phyloP scores from a whole-genome alignment of 306 rosid species.

The Inga oerstediana region DNA sequence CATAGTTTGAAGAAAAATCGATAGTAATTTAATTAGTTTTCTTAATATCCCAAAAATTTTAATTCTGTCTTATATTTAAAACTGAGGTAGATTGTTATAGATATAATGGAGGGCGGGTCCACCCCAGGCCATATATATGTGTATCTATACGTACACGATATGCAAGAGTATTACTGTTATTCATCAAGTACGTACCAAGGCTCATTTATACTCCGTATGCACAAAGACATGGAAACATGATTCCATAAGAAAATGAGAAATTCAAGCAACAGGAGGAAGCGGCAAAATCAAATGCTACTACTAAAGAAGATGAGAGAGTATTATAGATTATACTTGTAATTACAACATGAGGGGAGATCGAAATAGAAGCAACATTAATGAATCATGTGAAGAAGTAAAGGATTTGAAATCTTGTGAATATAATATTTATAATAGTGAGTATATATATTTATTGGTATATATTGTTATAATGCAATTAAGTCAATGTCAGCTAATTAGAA shows the following conservation, averaged over 20 bases:
- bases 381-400: background rate
- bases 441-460: background rate
- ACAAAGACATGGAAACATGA: background rate
- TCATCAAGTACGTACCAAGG: background rate
- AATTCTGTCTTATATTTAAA: too few relatives aligned
- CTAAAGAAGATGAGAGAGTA: background rate
- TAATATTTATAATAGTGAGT: background rate
- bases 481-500: background rate
- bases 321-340: too few relatives aligned
- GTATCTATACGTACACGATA: background rate
- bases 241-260: too few relatives aligned
- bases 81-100: too few relatives aligned
- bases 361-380: background rate
- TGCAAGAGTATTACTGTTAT: background rate
- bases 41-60: too few relatives aligned
- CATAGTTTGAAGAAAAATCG: too few relatives aligned
- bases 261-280: background rate
- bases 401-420: background rate
- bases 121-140: background rate
- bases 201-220: background rate
- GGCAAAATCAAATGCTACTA: background rate
- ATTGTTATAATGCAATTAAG: background rate
- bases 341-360: background rate
- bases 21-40: too few relatives aligned
- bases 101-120: background rate